These are phyloP conservation scores for Hansenula anomala DNA, from an alignment of 1,139 yeast genomes.

Conservation along the genomic window DNA sequence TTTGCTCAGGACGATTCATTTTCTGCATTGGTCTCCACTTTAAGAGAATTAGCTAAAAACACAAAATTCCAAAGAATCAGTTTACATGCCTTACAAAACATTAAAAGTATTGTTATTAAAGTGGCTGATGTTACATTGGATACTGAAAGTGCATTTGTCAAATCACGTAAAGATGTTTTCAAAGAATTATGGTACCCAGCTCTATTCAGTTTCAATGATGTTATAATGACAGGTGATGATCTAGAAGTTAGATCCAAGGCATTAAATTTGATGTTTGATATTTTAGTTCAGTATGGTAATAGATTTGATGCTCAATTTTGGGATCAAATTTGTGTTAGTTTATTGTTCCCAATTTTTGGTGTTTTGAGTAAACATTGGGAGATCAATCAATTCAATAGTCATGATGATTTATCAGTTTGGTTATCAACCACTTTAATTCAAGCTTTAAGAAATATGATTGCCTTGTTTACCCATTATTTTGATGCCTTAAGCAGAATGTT, in stretches of 20 bases:
- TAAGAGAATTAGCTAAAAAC: conserved; percentile 80
- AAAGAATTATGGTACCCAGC: conserved; percentile 60
- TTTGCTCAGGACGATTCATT: conserved; percentile 69
- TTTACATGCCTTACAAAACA: conserved; percentile 74
- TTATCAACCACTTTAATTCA: conserved; percentile 92
- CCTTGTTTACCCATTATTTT: conserved; percentile 77
- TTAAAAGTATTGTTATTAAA: conserved; percentile 57
- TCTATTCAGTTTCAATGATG: conserved; percentile 78
- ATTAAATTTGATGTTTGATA: conserved; percentile 73
- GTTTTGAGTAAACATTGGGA: conserved; percentile 77
- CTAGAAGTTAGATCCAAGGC: conserved; percentile 92
- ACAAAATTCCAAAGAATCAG: conserved; percentile 77
- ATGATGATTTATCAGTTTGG: conserved; percentile 92
- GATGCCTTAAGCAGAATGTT: conserved; percentile 66
- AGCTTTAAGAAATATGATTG: conserved; percentile 85
- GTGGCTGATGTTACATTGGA: conserved; percentile 47
- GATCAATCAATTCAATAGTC: conserved; percentile 56
- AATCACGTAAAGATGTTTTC: conserved; percentile 32
- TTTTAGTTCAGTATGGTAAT: conserved; percentile 73
- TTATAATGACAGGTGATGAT: conserved; percentile 91
- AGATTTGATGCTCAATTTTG: conserved; percentile 73
- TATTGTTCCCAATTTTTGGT: conserved; percentile 86
- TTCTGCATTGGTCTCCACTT: conserved; percentile 66
- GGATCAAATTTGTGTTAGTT: conserved; percentile 71
- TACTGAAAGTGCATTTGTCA: conserved; percentile 35